Evolutionary conservation across 192 early-diverging fungal genomes (phyloP).

Genomic region (Coemansia sp.): DNA sequence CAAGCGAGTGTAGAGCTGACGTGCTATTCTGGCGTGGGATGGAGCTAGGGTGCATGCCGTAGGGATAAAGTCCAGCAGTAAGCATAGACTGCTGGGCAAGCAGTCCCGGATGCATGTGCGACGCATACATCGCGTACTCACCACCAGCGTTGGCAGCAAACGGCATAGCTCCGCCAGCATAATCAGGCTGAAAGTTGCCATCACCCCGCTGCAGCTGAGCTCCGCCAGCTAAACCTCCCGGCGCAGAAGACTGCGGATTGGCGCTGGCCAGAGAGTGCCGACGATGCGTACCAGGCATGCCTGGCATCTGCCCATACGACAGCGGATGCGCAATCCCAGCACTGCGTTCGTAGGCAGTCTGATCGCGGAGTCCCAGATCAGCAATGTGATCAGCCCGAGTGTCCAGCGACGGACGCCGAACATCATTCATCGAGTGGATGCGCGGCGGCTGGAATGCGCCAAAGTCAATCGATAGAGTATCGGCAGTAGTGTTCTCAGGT

Average conservation of each 20-base stretch:
- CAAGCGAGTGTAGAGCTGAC: constrained; percentile 4
- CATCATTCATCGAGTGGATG: constrained; percentile 39
- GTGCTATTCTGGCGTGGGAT: constrained; percentile 24
- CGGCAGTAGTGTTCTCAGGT: constrained; percentile 10
- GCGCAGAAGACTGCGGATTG: not conserved
- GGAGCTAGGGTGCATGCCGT: constrained; percentile 10
- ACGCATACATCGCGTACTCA: constrained; percentile 14
- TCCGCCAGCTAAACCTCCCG: not conserved
- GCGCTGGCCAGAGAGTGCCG: constrained; percentile 44
- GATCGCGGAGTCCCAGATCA: constrained; percentile 6
- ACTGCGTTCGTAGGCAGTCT: constrained; percentile 26
- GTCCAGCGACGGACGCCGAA: constrained; percentile 40
- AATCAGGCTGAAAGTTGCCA: not conserved
- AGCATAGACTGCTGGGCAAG: not conserved
- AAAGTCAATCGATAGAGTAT: not conserved
- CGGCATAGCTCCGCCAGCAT: constrained; percentile 1
- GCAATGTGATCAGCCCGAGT: constrained; percentile 2
- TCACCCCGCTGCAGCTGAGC: not conserved
- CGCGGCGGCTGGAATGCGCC: constrained; percentile 23
- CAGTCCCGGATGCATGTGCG: constrained; percentile 4
- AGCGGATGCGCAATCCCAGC: constrained; percentile 21
- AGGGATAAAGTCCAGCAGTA: constrained; percentile 8
- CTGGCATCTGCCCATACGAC: constrained; percentile 24
- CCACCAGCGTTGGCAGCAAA: constrained; percentile 3
- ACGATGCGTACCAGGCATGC: constrained; percentile 31